phyloP scores from a whole-genome alignment of 139 green algal genomes.

The Chlorella sp. region DNA sequence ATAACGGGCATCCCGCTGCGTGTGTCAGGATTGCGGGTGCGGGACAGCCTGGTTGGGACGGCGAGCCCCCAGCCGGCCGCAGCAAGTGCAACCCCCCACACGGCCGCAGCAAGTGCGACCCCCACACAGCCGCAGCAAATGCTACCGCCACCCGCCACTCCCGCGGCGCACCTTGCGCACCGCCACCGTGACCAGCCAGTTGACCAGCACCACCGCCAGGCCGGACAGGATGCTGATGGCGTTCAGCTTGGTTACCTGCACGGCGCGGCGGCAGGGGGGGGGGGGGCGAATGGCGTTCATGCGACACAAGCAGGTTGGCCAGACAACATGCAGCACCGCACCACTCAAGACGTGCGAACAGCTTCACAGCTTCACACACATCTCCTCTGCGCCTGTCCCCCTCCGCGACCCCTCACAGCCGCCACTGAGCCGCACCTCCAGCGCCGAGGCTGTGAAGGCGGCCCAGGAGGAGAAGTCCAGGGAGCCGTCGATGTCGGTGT shows the following conservation, averaged over 20 bases:
- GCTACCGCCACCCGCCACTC: not conserved
- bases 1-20: too few species aligned
- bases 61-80: too few species aligned
- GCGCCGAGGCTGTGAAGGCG: conserved; percentile 7
- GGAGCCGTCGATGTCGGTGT: not conserved
- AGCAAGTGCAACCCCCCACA: too few species aligned
- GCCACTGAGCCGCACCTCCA: not conserved
- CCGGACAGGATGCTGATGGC: conserved; percentile 35
- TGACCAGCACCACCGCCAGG: conserved; percentile 44
- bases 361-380: not conserved
- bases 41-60: too few species aligned
- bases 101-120: too few species aligned
- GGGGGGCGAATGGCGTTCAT: not conserved
- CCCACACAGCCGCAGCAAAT: not conserved
- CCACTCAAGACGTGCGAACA: not conserved
- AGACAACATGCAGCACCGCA: too few species aligned
- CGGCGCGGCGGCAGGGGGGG: too few species aligned
- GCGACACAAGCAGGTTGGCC: not conserved
- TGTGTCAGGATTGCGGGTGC: too few species aligned
- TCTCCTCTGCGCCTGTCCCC: too few species aligned
- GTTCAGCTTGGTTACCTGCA: conserved; percentile 31
- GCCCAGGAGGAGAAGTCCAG: conserved; percentile 35
- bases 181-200: conserved; percentile 40
- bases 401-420: not conserved
- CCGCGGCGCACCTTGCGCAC: conserved; percentile 19